Evolutionary conservation across 495 filamentous ascomycete genomes (phyloP).

Genomic region (Hypoxylon cercidicola): DNA sequence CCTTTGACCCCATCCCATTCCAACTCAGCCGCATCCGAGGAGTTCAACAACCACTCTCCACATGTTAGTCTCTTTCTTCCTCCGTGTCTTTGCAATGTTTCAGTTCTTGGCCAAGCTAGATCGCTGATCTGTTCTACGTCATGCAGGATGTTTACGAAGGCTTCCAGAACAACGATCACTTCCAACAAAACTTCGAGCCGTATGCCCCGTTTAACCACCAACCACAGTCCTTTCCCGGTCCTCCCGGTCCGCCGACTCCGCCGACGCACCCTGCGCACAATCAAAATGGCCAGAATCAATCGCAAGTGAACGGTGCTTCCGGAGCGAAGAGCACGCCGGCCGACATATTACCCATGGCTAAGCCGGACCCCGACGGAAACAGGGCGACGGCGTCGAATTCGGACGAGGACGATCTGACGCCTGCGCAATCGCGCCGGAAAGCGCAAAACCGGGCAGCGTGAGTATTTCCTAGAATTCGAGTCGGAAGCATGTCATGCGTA

Average conservation of each 20-base stretch:
- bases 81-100: slow-evolving; percentile 31
- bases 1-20: slow-evolving; percentile 64
- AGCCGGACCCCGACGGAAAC: slow-evolving; percentile 49
- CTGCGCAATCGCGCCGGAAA: slow-evolving; percentile 87
- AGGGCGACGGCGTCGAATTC: slow-evolving; percentile 58
- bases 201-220: slow-evolving; percentile 55
- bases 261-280: slow-evolving; percentile 45
- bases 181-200: slow-evolving; percentile 54
- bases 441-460: slow-evolving; percentile 98
- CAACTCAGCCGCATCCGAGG: slow-evolving; percentile 62
- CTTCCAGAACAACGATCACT: slow-evolving; percentile 57
- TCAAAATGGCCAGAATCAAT: slow-evolving; percentile 37
- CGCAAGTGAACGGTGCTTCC: slow-evolving; percentile 44
- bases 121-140: slow-evolving; percentile 41
- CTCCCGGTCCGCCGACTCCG: slow-evolving; percentile 59
- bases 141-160: slow-evolving; percentile 59
- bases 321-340: slow-evolving; percentile 36
- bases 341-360: slow-evolving; percentile 51
- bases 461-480: slow-evolving; percentile 49
- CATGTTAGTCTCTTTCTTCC: slow-evolving; percentile 63
- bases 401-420: slow-evolving; percentile 71
- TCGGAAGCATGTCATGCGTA: too few relatives aligned
- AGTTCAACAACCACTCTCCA: slow-evolving; percentile 64
- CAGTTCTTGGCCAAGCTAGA: slow-evolving; percentile 18
- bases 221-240: slow-evolving; percentile 50